phyloP scores from a whole-genome alignment of 164 flowering plant genomes.

The Brasenia schreberi region DNA sequence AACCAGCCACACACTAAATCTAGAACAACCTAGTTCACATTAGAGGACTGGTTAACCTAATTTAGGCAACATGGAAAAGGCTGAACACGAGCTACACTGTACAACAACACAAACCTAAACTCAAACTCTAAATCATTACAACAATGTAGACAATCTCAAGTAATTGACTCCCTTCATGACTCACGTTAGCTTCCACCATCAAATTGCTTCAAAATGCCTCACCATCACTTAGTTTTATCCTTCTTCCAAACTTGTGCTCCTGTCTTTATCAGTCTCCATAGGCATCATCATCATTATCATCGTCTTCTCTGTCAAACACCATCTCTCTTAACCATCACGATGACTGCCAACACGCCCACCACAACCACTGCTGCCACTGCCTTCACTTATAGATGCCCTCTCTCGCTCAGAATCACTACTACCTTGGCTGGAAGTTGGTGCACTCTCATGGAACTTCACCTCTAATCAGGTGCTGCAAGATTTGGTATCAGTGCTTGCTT shows the following conservation, averaged over 20 bases:
- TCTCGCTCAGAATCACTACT: conserved; percentile 6
- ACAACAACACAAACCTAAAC: not conserved
- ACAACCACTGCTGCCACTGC: conserved; percentile 11
- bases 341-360: not conserved
- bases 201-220: not conserved
- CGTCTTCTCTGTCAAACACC: conserved; percentile 1
- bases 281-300: conserved; percentile 3
- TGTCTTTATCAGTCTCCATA: not conserved
- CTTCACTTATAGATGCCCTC: not conserved
- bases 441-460: not conserved
- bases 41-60: too few relatives aligned
- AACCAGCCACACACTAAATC: too few relatives aligned
- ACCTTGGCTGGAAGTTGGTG: not conserved
- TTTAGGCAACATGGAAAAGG: too few relatives aligned
- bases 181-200: not conserved
- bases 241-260: not conserved
- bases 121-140: not conserved
- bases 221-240: not conserved
- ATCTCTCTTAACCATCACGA: conserved; percentile 3
- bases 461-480: conserved; percentile 9
- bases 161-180: not conserved
- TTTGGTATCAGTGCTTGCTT: conserved; percentile 1
- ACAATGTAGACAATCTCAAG: not conserved
- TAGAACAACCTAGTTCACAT: too few relatives aligned
- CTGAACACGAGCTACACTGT: not conserved